phyloP scores from a whole-genome alignment of 345 rosid species.

The Aquilaria malaccensis region DNA sequence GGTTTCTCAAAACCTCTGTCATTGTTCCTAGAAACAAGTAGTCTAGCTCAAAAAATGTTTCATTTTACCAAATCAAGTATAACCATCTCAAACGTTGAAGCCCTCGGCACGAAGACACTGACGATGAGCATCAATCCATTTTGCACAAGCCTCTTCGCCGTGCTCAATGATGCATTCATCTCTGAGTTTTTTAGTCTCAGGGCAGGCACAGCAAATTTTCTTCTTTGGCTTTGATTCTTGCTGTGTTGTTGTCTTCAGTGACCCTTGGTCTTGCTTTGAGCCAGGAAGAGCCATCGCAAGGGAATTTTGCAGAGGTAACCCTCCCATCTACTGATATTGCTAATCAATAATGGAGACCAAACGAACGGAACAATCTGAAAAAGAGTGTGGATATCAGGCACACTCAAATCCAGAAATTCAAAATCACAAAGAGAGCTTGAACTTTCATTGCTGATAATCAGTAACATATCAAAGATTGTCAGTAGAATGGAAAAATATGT shows the following conservation, averaged over 20 bases:
- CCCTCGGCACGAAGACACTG: constrained; percentile 89
- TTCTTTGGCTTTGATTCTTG: constrained; percentile 65
- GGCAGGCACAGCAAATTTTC: constrained; percentile 94
- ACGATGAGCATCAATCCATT: constrained; percentile 96
- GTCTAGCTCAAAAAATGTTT: constrained; percentile 17
- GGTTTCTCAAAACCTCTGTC: constrained; percentile 1
- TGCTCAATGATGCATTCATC: constrained; percentile 89
- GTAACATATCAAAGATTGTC: too few species aligned
- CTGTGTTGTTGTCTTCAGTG: constrained; percentile 15
- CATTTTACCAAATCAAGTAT: constrained; percentile 16
- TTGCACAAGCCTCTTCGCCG: constrained; percentile 77
- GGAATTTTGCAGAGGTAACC: constrained; percentile 37
- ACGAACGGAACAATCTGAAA: neutral
- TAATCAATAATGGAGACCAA: constrained; percentile 1
- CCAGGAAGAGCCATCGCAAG: constrained; percentile 33
- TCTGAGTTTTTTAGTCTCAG: constrained; percentile 80
- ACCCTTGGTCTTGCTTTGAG: constrained; percentile 34
- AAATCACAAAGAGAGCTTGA: neutral
- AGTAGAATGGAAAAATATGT: too few species aligned
- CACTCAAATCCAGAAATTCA: neutral
- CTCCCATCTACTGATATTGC: constrained; percentile 35
- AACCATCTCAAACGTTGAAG: constrained; percentile 53
- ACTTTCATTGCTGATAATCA: too few species aligned
- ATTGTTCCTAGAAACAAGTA: constrained; percentile 7
- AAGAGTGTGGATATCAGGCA: neutral